Conservation (phyloP, 2,329 filamentous ascomycete genomes). For the Sclerotinia borealis region DNA sequence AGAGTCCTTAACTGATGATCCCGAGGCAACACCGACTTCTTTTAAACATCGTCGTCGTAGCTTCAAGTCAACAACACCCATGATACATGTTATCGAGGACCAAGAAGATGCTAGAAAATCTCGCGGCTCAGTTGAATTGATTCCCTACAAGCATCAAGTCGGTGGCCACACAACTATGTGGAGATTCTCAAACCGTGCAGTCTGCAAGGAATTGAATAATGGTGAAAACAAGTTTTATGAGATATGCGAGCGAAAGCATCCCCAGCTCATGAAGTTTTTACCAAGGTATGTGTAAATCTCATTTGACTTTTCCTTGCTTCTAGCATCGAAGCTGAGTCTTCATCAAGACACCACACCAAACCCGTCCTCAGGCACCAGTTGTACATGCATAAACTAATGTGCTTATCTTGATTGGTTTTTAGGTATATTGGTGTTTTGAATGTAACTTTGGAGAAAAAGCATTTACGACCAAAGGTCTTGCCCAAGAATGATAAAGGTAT, state of each 20-base stretch:
- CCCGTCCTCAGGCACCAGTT: not conserved
- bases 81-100: conserved; percentile 46
- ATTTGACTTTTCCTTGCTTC: conserved; percentile 27
- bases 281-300: conserved; percentile 56
- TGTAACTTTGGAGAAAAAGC: conserved; percentile 84
- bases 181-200: conserved; percentile 87
- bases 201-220: conserved; percentile 98
- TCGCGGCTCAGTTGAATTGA: conserved; percentile 86
- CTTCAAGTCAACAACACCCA: conserved; percentile 39
- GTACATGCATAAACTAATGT: conserved; percentile 17
- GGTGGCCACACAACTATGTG: conserved; percentile 95
- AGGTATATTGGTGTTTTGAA: conserved; percentile 97
- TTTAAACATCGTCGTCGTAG: conserved; percentile 33
- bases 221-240: conserved; percentile 99
- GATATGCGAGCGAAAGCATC: conserved; percentile 84
- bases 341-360: conserved; percentile 17
- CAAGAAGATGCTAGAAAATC: conserved; percentile 44
- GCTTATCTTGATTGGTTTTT: conserved; percentile 23
- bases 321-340: conserved; percentile 26
- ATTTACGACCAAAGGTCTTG: conserved; percentile 54
- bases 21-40: conserved; percentile 29
- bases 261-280: conserved; percentile 82
- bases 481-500: conserved; percentile 44
- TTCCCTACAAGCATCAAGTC: conserved; percentile 95
- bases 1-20: conserved; percentile 26